A percentile compares a stretch with the other conserved stretches of the same genome.
phyloP scores from a whole-genome alignment of 164 flowering plant species.

The Piper longum region DNA sequence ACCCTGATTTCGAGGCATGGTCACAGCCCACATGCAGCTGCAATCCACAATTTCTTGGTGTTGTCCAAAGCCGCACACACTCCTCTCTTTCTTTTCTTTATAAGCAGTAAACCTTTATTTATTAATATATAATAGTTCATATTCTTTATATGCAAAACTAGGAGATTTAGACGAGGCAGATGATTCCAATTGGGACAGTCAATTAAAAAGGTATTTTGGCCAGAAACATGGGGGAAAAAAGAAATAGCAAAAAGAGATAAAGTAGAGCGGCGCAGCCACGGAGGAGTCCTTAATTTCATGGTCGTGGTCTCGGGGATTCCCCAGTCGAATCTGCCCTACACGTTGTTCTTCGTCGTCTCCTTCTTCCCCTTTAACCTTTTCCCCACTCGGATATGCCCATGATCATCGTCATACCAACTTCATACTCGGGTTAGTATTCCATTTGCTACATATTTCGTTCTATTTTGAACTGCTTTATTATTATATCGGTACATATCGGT shows the following conservation, averaged over 20 bases:
- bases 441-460: background rate
- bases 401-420: background rate
- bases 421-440: background rate
- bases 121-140: background rate
- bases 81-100: background rate
- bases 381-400: background rate
- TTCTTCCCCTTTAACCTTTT: background rate
- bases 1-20: constrained; percentile 21
- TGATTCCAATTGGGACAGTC: constrained; percentile 3
- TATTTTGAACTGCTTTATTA: too few species aligned
- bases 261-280: constrained; percentile 27
- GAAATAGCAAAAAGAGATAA: constrained; percentile 5
- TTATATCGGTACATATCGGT: too few species aligned
- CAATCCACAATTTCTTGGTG: constrained; percentile 2
- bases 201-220: constrained; percentile 2
- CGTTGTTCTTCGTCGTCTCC: constrained; percentile 11
- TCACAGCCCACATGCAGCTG: constrained; percentile 19
- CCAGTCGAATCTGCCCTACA: constrained; percentile 27
- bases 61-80: background rate
- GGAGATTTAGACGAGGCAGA: background rate
- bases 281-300: constrained; percentile 26
- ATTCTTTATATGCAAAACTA: background rate
- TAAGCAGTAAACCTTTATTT: background rate
- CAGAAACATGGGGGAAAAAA: background rate
- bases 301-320: constrained; percentile 39